These are phyloP conservation scores for Papiliotrema flavescens DNA, from an alignment of 1,284 basidiomycete genomes.

Conservation along the genomic window DNA sequence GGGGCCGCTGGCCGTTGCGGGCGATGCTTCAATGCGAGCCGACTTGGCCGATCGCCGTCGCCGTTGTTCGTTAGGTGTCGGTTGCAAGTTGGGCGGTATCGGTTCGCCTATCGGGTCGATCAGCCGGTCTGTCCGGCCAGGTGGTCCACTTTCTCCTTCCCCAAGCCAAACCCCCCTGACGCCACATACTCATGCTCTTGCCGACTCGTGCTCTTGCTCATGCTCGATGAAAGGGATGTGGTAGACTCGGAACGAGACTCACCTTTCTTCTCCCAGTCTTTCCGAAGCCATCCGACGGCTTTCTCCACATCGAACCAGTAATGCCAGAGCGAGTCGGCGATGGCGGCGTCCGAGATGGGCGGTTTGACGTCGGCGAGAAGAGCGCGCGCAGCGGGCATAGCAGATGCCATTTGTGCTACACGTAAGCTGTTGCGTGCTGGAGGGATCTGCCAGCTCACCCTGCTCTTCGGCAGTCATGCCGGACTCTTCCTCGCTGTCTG, in stretches of 20 bases:
- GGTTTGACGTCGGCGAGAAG: constrained; percentile 67
- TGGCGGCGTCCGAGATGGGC: constrained; percentile 67
- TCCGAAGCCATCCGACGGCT: constrained; percentile 66
- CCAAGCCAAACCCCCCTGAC: too few species aligned
- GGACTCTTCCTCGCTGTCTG: constrained; percentile 39
- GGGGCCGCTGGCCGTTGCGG: neutral
- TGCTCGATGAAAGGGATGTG: neutral
- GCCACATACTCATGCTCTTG: neutral
- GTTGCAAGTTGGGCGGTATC: constrained; percentile 26
- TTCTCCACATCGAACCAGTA: constrained; percentile 81
- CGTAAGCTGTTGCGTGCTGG: constrained; percentile 5
- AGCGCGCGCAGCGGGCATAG: constrained; percentile 63
- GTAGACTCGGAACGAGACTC: constrained; percentile 43
- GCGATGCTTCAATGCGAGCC: constrained; percentile 5
- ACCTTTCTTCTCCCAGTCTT: constrained; percentile 70
- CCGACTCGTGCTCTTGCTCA: neutral
- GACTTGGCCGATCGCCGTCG: constrained; percentile 18
- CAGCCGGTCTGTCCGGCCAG: neutral
- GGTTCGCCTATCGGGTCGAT: constrained; percentile 24
- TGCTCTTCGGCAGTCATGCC: constrained; percentile 38
- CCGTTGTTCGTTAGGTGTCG: constrained; percentile 35
- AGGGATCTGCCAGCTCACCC: constrained; percentile 31
- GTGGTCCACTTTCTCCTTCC: neutral
- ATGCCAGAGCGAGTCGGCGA: constrained; percentile 83
- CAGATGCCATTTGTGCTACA: constrained; percentile 68